phyloP scores from a whole-genome alignment of 441 rosid species.

The Brassica balearica region DNA sequence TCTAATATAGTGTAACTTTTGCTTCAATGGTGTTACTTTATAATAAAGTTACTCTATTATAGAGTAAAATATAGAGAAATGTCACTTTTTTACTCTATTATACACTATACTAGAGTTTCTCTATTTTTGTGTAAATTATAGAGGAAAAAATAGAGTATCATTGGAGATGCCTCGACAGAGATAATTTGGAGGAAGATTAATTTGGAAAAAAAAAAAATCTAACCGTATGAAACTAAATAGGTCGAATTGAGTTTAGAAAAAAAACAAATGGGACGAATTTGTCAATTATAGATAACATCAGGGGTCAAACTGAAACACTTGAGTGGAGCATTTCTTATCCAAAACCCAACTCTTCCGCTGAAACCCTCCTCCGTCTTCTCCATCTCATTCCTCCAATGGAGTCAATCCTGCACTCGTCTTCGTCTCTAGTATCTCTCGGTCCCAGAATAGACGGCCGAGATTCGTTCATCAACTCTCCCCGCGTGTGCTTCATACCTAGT shows the following conservation, averaged over 20 bases:
- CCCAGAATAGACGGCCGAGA: constrained; percentile 25
- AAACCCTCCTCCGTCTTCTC: constrained; percentile 11
- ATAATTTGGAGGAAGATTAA: too few relatives aligned
- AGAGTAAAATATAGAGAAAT: too few relatives aligned
- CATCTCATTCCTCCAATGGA: constrained; percentile 48
- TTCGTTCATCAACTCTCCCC: constrained; percentile 32
- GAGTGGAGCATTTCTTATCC: constrained; percentile 39
- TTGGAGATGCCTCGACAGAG: too few relatives aligned
- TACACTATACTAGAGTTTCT: too few relatives aligned
- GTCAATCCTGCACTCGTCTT: constrained; percentile 50
- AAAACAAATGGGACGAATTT: neutral
- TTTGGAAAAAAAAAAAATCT: too few relatives aligned
- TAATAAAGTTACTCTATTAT: too few relatives aligned
- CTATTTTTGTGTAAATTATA: too few relatives aligned
- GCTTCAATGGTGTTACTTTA: too few relatives aligned
- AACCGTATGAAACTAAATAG: neutral
- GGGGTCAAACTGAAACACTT: constrained; percentile 6
- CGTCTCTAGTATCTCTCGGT: constrained; percentile 42
- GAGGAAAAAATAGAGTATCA: too few relatives aligned
- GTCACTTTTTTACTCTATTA: too few relatives aligned
- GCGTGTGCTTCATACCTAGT: neutral
- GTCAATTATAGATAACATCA: neutral
- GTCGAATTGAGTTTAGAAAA: neutral
- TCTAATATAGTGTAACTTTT: too few relatives aligned
- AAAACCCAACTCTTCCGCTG: constrained; percentile 25